Conservation (phyloP, 441 rosid genomes). For the Gossypium aridum region DNA sequence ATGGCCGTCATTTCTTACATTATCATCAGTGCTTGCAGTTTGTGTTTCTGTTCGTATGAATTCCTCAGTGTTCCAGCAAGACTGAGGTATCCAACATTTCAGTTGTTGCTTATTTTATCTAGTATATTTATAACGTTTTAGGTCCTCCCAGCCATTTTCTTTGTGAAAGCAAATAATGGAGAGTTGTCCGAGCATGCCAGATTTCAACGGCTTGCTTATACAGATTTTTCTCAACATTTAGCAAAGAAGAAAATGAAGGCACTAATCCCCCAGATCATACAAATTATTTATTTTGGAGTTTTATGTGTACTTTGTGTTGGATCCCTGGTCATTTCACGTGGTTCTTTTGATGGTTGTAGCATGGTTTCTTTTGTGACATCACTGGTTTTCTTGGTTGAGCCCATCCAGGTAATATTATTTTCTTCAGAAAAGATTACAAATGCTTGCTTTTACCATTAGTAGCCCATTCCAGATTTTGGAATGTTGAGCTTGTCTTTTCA, state of each 20-base stretch:
- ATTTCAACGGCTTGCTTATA: conserved; percentile 63
- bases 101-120: not conserved
- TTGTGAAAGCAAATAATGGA: conserved; percentile 87
- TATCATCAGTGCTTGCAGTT: not conserved
- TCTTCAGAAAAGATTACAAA: conserved; percentile 4
- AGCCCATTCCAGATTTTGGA: not conserved
- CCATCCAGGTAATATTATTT: conserved; percentile 63
- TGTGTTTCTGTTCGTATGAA: not conserved
- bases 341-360: conserved; percentile 53
- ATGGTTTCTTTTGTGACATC: conserved; percentile 77
- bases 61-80: not conserved
- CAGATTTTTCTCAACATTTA: conserved; percentile 48
- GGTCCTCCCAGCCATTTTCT: conserved; percentile 84
- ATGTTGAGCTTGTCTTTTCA: not conserved
- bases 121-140: conserved; percentile 17
- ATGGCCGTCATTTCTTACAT: not conserved
- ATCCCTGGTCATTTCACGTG: conserved; percentile 56
- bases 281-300: conserved; percentile 66
- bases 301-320: conserved; percentile 57
- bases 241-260: conserved; percentile 91
- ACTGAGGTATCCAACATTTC: not conserved
- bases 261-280: conserved; percentile 75
- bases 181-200: conserved; percentile 67
- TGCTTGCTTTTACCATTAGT: not conserved
- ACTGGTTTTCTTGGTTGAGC: conserved; percentile 78